Evolutionary conservation across 192 early-diverging fungal species (phyloP).

Genomic region (Powellomyces hirtus): DNA sequence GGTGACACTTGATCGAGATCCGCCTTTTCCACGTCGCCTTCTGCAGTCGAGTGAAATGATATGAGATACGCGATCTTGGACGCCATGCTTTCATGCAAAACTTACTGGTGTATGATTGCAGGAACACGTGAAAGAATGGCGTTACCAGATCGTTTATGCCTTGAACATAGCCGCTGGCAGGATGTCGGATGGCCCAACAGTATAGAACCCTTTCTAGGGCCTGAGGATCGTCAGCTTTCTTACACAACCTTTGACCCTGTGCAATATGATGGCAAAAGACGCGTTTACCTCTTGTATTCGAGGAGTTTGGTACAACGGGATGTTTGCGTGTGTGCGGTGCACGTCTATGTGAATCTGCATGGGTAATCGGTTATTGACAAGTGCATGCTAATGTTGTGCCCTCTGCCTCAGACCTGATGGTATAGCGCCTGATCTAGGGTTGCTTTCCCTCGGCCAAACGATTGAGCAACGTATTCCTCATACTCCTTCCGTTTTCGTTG

Average conservation of each 20-base stretch:
- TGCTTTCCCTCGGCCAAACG: slow-evolving; percentile 76
- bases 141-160: slow-evolving; percentile 98
- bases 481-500: slow-evolving; percentile 92
- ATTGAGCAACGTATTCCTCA: slow-evolving; percentile 76
- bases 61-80: not conserved
- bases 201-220: slow-evolving; percentile 90
- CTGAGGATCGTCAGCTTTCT: slow-evolving; percentile 37
- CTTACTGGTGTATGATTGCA: slow-evolving; percentile 68
- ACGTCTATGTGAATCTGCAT: slow-evolving; percentile 90
- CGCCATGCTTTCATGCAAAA: not conserved
- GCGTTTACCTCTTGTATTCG: slow-evolving; percentile 70
- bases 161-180: slow-evolving; percentile 98
- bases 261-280: not conserved
- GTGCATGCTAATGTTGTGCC: not conserved
- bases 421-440: slow-evolving; percentile 81
- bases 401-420: slow-evolving; percentile 69
- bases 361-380: not conserved
- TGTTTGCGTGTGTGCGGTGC: slow-evolving; percentile 83
- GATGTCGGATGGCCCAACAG: slow-evolving; percentile 96
- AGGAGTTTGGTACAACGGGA: slow-evolving; percentile 76
- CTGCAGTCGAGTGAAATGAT: slow-evolving; percentile 8
- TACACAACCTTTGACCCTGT: not conserved
- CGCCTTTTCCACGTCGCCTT: slow-evolving; percentile 46
- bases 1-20: slow-evolving; percentile 40
- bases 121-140: slow-evolving; percentile 93